Evolutionary conservation across 192 early-diverging fungal species (phyloP).

Genomic region (Backusella psychrophila): DNA sequence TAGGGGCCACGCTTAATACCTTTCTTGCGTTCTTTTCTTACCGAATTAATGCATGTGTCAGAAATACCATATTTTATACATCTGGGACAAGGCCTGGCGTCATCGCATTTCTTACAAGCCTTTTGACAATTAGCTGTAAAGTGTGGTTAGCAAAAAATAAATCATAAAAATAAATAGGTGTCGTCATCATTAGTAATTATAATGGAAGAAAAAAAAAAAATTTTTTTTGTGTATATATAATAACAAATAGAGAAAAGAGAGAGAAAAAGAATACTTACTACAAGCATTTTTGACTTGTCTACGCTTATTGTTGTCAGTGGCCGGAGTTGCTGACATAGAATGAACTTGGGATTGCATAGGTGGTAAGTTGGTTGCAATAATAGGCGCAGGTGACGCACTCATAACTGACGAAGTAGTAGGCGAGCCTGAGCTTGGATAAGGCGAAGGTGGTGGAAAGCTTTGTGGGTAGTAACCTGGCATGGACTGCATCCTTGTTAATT

Average conservation of each 20-base stretch:
- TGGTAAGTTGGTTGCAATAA: background rate
- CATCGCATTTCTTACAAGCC: slow-evolving; percentile 92
- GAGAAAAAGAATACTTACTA: slow-evolving; percentile 1
- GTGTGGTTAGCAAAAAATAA: slow-evolving; percentile 2
- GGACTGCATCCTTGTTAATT: background rate
- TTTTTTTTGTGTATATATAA: background rate
- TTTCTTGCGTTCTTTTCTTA: slow-evolving; percentile 77
- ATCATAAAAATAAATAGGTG: background rate
- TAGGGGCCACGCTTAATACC: slow-evolving; percentile 87
- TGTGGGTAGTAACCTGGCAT: slow-evolving; percentile 6
- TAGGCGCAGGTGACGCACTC: background rate
- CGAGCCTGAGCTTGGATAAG: slow-evolving; percentile 11
- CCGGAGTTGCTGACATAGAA: background rate
- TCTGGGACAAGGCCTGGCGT: slow-evolving; percentile 76
- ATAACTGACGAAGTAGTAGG: slow-evolving; percentile 4
- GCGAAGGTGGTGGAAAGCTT: slow-evolving; percentile 3
- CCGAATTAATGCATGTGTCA: slow-evolving; percentile 70
- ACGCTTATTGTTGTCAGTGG: slow-evolving; percentile 5
- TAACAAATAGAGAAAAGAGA: background rate
- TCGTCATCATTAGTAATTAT: slow-evolving; percentile 13
- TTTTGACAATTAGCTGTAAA: slow-evolving; percentile 76
- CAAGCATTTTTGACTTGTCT: slow-evolving; percentile 34
- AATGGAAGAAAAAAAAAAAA: background rate
- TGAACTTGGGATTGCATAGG: background rate
- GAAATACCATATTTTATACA: slow-evolving; percentile 72